Percentiles rank a stretch among this genome's conserved stretches.
Evolutionary conservation across 306 rosid species (phyloP).

Genomic region (Adenanthera pavonina): DNA sequence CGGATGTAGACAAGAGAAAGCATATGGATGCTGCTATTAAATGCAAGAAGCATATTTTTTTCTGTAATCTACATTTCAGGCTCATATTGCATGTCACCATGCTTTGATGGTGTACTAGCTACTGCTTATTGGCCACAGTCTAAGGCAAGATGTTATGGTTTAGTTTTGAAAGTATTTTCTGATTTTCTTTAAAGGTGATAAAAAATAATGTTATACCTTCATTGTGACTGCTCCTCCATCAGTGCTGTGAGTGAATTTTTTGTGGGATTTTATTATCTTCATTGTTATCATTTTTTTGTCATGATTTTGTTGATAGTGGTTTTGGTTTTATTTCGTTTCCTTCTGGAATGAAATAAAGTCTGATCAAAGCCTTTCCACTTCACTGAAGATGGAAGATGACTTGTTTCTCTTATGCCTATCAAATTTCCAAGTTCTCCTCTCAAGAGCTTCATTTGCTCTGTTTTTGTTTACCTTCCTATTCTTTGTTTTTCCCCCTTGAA

Average conservation of each 20-base stretch:
- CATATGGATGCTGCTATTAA: no score
- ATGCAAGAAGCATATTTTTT: not conserved
- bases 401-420: not conserved
- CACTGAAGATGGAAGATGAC: not conserved
- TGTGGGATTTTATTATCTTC: not conserved
- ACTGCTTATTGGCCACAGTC: conserved; percentile 57
- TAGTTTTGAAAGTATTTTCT: not conserved
- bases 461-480: not conserved
- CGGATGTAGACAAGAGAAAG: no score
- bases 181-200: not conserved
- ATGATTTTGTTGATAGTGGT: conserved; percentile 14
- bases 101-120: conserved; percentile 46
- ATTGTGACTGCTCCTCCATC: not conserved
- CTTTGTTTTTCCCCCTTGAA: not conserved
- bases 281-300: not conserved
- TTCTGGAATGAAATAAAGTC: not conserved
- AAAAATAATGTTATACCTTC: not conserved
- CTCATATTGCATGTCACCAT: conserved; percentile 57
- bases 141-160: conserved; percentile 40
- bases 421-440: not conserved
- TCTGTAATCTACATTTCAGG: conserved; percentile 50
- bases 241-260: not conserved
- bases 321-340: conserved; percentile 3
- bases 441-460: not conserved
- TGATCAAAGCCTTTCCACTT: not conserved